A percentile compares a stretch with the other conserved stretches of the same genome.
These are phyloP conservation scores for Stygiomarasmius scandens DNA, from an alignment of 1,284 basidiomycete species.

Conservation along the genomic window DNA sequence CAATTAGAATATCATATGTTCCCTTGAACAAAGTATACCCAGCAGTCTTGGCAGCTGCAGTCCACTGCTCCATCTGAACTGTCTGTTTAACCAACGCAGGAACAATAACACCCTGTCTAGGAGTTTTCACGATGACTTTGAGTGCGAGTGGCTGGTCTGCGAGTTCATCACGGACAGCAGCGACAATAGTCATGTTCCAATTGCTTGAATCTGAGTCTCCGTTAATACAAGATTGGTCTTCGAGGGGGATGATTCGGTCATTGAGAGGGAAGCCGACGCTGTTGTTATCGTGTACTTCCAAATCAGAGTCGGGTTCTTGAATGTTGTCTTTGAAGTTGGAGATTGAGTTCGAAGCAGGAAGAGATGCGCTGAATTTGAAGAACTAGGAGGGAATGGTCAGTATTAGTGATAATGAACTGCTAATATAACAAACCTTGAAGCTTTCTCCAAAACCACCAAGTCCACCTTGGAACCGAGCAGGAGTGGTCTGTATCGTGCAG, in stretches of 20 bases:
- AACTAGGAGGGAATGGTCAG: not conserved
- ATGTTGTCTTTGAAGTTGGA: not conserved
- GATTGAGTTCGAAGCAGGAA: not conserved
- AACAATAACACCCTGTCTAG: not conserved
- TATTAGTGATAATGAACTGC: not conserved
- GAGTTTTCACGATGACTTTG: not conserved
- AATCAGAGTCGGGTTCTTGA: not conserved
- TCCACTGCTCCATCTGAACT: slow-evolving; percentile 1
- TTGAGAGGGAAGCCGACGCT: not conserved
- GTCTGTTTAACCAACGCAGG: not conserved
- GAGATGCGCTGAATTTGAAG: not conserved
- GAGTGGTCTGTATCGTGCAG: not conserved
- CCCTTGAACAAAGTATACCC: not conserved
- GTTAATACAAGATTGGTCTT: not conserved
- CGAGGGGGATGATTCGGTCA: not conserved
- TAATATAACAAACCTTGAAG: slow-evolving; percentile 1
- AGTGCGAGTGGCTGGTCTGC: not conserved
- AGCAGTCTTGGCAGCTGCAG: not conserved
- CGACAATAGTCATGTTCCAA: slow-evolving; percentile 2
- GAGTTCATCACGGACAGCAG: slow-evolving; percentile 3
- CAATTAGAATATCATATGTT: not conserved
- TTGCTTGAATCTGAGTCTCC: not conserved
- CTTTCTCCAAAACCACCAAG: not conserved
- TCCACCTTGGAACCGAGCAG: slow-evolving; percentile 2
- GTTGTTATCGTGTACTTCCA: not conserved